A percentile compares a stretch with the other conserved stretches of the same genome.
Conservation (phyloP, 352 stramenopile species). For the Phytophthora aleatoria region DNA sequence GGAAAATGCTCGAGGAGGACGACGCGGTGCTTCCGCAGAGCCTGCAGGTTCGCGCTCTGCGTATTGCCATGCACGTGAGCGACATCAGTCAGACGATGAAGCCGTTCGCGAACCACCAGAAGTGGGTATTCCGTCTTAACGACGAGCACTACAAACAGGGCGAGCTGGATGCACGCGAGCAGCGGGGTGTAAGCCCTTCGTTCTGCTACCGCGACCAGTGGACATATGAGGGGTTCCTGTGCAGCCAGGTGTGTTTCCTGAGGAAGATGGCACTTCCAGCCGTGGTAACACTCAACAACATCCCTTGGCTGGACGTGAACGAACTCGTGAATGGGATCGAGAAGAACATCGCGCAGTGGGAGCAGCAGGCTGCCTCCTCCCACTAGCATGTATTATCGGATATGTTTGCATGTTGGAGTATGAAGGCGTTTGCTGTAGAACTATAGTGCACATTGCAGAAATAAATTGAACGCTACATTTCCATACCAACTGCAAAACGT, state of each 20-base stretch:
- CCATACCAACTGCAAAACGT: not conserved
- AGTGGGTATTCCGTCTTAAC: conserved; percentile 77
- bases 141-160: conserved; percentile 77
- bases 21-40: conserved; percentile 42
- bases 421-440: conserved; percentile 39
- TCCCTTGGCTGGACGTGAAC: conserved; percentile 64
- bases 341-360: conserved; percentile 65
- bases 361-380: conserved; percentile 26
- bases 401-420: conserved; percentile 37
- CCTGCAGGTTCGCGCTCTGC: conserved; percentile 58
- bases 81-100: conserved; percentile 89
- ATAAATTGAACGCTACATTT: conserved; percentile 40
- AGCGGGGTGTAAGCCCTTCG: conserved; percentile 44
- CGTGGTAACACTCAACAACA: conserved; percentile 57
- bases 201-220: conserved; percentile 65
- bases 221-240: conserved; percentile 52
- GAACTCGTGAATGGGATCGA: conserved; percentile 60
- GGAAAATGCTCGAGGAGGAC: conserved; percentile 38
- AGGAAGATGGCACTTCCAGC: conserved; percentile 60
- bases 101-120: conserved; percentile 71
- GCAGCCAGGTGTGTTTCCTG: conserved; percentile 67
- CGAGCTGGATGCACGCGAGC: conserved; percentile 57
- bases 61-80: conserved; percentile 80
- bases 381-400: conserved; percentile 31
- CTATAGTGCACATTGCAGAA: conserved; percentile 41